Evolutionary conservation across 306 rosid genomes (phyloP).

Genomic region (Acacia confusa): DNA sequence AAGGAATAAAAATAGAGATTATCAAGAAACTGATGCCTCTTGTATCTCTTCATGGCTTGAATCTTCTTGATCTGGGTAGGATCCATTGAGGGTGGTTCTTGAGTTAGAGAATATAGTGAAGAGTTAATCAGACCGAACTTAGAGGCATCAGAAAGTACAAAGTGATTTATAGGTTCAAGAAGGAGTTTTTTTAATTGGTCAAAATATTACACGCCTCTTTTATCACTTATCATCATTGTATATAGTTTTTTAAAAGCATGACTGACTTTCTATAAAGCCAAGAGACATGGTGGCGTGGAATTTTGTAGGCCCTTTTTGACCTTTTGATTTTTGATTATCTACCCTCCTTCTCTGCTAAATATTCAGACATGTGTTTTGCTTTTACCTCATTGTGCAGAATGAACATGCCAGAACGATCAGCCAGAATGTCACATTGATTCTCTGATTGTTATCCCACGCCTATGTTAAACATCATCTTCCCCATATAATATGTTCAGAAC

Average conservation of each 20-base stretch:
- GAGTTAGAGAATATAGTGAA: slow-evolving; percentile 13
- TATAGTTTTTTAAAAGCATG: slow-evolving; percentile 31
- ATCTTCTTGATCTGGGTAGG: slow-evolving; percentile 47
- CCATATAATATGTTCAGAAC: slow-evolving; percentile 8
- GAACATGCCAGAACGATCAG: neutral
- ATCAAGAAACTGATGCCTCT: slow-evolving; percentile 29
- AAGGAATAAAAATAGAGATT: slow-evolving; percentile 40
- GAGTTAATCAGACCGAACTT: slow-evolving; percentile 27
- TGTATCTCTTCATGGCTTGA: slow-evolving; percentile 44
- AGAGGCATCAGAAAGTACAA: slow-evolving; percentile 23
- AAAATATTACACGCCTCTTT: slow-evolving; percentile 39
- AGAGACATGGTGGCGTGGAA: slow-evolving; percentile 44
- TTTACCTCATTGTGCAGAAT: neutral
- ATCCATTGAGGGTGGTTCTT: slow-evolving; percentile 34
- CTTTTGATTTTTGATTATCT: slow-evolving; percentile 28
- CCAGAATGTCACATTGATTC: slow-evolving; percentile 25
- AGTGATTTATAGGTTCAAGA: slow-evolving; percentile 33
- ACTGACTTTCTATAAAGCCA: slow-evolving; percentile 41
- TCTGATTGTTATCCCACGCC: slow-evolving; percentile 36
- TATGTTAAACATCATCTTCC: slow-evolving; percentile 1
- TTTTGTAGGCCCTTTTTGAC: slow-evolving; percentile 41
- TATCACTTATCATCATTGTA: neutral
- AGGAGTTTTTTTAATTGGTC: slow-evolving; percentile 27
- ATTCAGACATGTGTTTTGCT: neutral
- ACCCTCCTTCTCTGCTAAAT: neutral